phyloP scores from a whole-genome alignment of 176 grass and related monocot species.

The Rhynchospora breviuscula region DNA sequence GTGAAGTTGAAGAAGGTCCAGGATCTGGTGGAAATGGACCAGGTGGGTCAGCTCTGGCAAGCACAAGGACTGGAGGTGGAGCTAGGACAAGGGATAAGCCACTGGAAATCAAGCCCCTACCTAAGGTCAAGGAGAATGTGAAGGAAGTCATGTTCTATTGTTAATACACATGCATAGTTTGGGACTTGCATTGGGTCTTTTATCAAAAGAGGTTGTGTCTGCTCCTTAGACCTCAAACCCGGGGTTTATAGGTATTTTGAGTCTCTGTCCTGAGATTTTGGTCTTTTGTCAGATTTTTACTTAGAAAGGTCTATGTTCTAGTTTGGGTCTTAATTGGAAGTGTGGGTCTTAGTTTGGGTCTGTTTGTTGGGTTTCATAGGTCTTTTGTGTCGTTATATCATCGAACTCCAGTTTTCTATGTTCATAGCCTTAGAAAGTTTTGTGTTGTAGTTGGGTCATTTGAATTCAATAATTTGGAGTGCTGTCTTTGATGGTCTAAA shows the following conservation, averaged over 20 bases:
- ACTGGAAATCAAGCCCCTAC: conserved; percentile 31
- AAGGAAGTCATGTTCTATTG: conserved; percentile 78
- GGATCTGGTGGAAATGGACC: neutral
- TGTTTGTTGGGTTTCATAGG: conserved; percentile 26
- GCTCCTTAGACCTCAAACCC: neutral
- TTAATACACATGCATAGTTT: conserved; percentile 25
- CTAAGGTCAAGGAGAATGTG: conserved; percentile 45
- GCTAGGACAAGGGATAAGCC: neutral
- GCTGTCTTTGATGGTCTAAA: neutral
- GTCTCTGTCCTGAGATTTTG: neutral
- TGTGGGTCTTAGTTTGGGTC: conserved; percentile 26
- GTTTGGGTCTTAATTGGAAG: neutral
- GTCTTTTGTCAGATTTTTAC: neutral
- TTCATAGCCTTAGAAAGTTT: neutral
- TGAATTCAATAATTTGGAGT: neutral
- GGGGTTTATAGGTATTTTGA: neutral
- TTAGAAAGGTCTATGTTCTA: neutral
- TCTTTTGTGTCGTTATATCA: neutral
- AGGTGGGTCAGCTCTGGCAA: neutral
- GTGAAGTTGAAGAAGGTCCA: conserved; percentile 19
- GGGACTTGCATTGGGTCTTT: neutral
- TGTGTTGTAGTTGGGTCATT: neutral
- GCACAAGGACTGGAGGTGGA: neutral
- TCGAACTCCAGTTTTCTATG: neutral
- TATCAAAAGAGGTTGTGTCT: neutral